phyloP scores from a whole-genome alignment of 306 rosid genomes.

The Biancaea sappan region DNA sequence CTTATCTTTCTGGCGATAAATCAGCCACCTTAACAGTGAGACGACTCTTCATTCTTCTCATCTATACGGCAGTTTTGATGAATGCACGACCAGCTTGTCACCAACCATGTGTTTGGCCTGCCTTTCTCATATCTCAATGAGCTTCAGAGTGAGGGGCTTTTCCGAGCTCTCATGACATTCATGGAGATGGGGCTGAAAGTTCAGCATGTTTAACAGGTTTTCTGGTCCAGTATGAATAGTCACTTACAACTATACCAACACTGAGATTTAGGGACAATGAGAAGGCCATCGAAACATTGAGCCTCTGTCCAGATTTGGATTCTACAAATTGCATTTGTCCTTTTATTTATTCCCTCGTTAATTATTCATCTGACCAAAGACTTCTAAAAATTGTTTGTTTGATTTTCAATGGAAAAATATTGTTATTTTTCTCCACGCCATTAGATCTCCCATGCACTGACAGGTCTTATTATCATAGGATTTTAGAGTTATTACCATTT shows the following conservation, averaged over 20 bases:
- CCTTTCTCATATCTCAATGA: conserved; percentile 6
- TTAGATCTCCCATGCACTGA: neutral
- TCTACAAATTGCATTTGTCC: neutral
- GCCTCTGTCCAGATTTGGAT: neutral
- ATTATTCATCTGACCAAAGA: neutral
- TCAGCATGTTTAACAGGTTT: conserved; percentile 16
- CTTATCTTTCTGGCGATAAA: conserved; percentile 2
- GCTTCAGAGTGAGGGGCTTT: conserved; percentile 27
- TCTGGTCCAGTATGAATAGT: neutral
- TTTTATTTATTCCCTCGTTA: conserved; percentile 1
- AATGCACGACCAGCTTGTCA: conserved; percentile 24
- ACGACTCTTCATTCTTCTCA: conserved; percentile 14
- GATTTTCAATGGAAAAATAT: neutral
- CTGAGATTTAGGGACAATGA: conserved; percentile 18
- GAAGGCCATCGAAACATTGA: conserved; percentile 2
- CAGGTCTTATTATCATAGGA: neutral
- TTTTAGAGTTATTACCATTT: neutral
- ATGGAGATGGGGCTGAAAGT: conserved; percentile 31
- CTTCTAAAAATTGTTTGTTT: neutral
- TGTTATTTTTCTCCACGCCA: neutral
- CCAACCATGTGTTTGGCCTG: neutral
- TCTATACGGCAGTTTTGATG: conserved; percentile 9
- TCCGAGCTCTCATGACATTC: conserved; percentile 26
- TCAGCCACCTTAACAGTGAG: conserved; percentile 6
- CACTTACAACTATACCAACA: conserved; percentile 10